Conservation (phyloP, 164 flowering plant species). For the Nymphaea thermarum region DNA sequence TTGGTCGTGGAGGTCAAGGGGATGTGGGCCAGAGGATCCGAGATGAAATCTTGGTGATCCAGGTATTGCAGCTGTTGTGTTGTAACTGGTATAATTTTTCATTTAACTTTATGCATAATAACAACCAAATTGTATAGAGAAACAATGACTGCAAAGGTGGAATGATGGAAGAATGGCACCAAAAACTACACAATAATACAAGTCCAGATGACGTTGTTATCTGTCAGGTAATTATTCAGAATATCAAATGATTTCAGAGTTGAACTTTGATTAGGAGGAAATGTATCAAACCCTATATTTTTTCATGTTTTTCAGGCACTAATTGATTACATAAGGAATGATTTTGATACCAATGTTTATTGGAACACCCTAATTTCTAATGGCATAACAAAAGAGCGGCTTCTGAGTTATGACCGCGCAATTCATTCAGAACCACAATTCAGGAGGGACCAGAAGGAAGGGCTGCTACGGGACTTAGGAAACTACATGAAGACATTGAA, state of each 20-base stretch:
- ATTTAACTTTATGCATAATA: background rate
- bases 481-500: constrained; percentile 90
- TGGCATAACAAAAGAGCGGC: constrained; percentile 94
- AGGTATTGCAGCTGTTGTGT: constrained; percentile 28
- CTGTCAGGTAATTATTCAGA: constrained; percentile 56
- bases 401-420: constrained; percentile 93
- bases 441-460: constrained; percentile 65
- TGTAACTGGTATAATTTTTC: background rate
- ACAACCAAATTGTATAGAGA: constrained; percentile 36
- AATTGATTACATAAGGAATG: constrained; percentile 70
- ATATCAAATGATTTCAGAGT: background rate
- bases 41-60: constrained; percentile 93
- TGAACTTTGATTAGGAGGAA: no score
- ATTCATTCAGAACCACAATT: constrained; percentile 88
- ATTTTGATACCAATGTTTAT: constrained; percentile 71
- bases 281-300: background rate
- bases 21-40: constrained; percentile 98
- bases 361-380: constrained; percentile 88
- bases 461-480: constrained; percentile 90
- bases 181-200: constrained; percentile 92
- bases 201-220: constrained; percentile 99
- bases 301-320: constrained; percentile 52
- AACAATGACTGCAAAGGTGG: constrained; percentile 96
- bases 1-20: constrained; percentile 99
- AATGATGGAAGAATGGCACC: constrained; percentile 99